phyloP scores from a whole-genome alignment of 768 basidiomycete genomes.

The Tylopilus felleus region DNA sequence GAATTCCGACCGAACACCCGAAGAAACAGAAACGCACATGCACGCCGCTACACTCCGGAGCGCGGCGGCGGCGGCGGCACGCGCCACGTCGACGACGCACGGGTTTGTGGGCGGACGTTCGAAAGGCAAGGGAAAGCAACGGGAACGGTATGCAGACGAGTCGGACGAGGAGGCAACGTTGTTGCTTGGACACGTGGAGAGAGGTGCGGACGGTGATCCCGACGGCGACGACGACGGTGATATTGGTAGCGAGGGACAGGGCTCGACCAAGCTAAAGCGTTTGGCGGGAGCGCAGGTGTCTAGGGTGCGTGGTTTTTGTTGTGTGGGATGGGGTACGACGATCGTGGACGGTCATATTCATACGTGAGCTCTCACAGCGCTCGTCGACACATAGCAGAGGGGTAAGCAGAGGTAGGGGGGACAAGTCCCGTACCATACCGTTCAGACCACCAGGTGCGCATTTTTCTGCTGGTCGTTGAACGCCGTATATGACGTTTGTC shows the following conservation, averaged over 20 bases:
- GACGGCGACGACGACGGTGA: slow-evolving; percentile 39
- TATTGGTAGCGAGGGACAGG: slow-evolving; percentile 32
- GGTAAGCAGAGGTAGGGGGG: slow-evolving; percentile 38
- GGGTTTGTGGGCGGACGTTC: slow-evolving; percentile 14
- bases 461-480: neutral
- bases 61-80: slow-evolving; percentile 26
- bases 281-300: slow-evolving; percentile 22
- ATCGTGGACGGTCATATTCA: slow-evolving; percentile 1
- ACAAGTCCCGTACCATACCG: slow-evolving; percentile 74
- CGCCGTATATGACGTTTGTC: neutral
- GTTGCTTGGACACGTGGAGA: slow-evolving; percentile 36
- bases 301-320: slow-evolving; percentile 16
- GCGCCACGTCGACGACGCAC: slow-evolving; percentile 12
- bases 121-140: slow-evolving; percentile 42
- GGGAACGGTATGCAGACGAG: slow-evolving; percentile 59
- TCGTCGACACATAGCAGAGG: slow-evolving; percentile 19
- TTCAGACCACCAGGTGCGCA: slow-evolving; percentile 67
- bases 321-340: no score
- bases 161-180: slow-evolving; percentile 60
- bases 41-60: slow-evolving; percentile 32
- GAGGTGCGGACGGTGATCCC: slow-evolving; percentile 33
- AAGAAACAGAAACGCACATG: slow-evolving; percentile 21
- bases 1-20: slow-evolving; percentile 18
- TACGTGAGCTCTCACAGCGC: slow-evolving; percentile 9
- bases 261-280: slow-evolving; percentile 26